Conservation (phyloP, 192 early-diverging fungal species). For the Ramicandelaber brevisporus region DNA sequence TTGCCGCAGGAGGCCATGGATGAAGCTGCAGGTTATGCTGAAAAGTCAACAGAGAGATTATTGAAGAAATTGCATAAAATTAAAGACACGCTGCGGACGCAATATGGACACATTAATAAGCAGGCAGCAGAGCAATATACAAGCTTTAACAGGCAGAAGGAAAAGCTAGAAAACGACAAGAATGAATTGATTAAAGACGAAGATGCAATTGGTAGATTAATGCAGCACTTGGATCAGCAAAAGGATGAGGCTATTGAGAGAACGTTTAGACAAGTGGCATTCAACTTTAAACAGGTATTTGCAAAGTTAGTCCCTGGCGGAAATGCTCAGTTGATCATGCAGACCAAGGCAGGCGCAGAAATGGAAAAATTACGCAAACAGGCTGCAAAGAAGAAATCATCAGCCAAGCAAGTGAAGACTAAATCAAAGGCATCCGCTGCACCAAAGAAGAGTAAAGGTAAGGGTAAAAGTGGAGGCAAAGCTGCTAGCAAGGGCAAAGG, state of each 20-base stretch:
- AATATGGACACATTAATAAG: slow-evolving; percentile 90
- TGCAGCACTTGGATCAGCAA: slow-evolving; percentile 72
- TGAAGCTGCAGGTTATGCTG: slow-evolving; percentile 14
- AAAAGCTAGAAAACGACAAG: slow-evolving; percentile 55
- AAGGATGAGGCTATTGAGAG: slow-evolving; percentile 95
- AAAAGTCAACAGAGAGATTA: slow-evolving; percentile 5
- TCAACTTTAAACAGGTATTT: slow-evolving; percentile 73
- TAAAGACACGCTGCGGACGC: slow-evolving; percentile 68
- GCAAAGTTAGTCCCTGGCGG: slow-evolving; percentile 72
- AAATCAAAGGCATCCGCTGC: too few species aligned
- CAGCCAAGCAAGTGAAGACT: too few species aligned
- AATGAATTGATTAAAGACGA: slow-evolving; percentile 64
- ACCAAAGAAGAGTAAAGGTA: too few species aligned
- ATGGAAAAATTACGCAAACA: too few species aligned
- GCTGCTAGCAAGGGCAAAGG: too few species aligned
- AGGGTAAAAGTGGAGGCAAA: too few species aligned
- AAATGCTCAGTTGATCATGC: slow-evolving; percentile 63
- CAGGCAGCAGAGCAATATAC: slow-evolving; percentile 95
- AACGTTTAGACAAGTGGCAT: slow-evolving; percentile 80
- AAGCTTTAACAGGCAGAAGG: slow-evolving; percentile 78
- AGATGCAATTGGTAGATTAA: slow-evolving; percentile 60
- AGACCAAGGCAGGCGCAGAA: too few species aligned
- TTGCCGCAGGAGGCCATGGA: slow-evolving; percentile 81
- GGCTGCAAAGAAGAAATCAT: too few species aligned
- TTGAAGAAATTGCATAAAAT: slow-evolving; percentile 41